Conservation (phyloP, 2,329 filamentous ascomycete species). For the Aspergillus unguis region DNA sequence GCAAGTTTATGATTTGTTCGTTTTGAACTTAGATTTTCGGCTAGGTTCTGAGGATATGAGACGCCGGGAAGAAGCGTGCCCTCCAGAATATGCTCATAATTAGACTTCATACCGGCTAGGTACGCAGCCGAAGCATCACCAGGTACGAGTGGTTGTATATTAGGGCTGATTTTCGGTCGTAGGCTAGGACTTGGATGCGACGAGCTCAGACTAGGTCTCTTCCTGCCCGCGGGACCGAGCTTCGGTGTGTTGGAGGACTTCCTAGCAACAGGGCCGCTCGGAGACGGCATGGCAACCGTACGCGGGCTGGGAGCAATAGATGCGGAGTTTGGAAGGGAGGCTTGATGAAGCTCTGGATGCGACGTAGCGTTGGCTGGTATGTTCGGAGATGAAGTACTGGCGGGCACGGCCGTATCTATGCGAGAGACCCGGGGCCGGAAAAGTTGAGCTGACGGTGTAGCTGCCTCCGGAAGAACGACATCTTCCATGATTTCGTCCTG, state of each 20-base stretch:
- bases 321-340: slow-evolving; percentile 23
- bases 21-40: slow-evolving; percentile 92
- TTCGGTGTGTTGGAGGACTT: slow-evolving; percentile 48
- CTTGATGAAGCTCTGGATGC: slow-evolving; percentile 34
- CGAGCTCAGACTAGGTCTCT: slow-evolving; percentile 67
- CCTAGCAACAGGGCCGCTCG: slow-evolving; percentile 41
- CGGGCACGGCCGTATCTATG: slow-evolving; percentile 47
- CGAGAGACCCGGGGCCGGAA: slow-evolving; percentile 46
- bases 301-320: slow-evolving; percentile 53
- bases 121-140: slow-evolving; percentile 66
- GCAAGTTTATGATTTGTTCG: slow-evolving; percentile 97
- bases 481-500: slow-evolving; percentile 61
- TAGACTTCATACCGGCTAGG: slow-evolving; percentile 80
- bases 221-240: slow-evolving; percentile 55
- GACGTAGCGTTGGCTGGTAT: slow-evolving; percentile 65
- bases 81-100: slow-evolving; percentile 96
- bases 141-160: slow-evolving; percentile 80
- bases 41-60: slow-evolving; percentile 83
- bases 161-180: slow-evolving; percentile 85
- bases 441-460: slow-evolving; percentile 46
- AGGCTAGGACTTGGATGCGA: slow-evolving; percentile 82
- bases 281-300: slow-evolving; percentile 52
- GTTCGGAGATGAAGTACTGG: slow-evolving; percentile 50
- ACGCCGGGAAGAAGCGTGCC: slow-evolving; percentile 88
- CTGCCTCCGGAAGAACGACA: slow-evolving; percentile 71